Evolutionary conservation across 257 asterid genomes (phyloP), one percentile per base, ranked within the genome.

Genomic region (Oldenlandia corymbosa): DNA sequence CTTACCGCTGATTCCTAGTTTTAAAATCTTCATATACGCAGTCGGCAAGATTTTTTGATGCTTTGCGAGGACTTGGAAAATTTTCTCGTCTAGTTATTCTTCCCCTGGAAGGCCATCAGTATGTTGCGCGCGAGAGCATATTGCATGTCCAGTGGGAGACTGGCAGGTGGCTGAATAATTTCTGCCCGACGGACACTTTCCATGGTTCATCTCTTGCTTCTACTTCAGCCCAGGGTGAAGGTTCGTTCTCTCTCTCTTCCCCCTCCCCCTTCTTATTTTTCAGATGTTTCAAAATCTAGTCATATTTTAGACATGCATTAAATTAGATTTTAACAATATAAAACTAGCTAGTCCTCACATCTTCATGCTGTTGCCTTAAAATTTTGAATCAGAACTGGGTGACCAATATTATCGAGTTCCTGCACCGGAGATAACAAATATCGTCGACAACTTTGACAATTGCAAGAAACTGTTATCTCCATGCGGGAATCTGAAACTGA

Each of bases 91-190:
- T 93, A 11, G 97, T 90, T 48, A 64, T 87, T 71, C 97, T 93
- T 71, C 99, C 99, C 26, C 80, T 75, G 30, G 97, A 93, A 88
- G 87, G 95, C 84, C 99, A 93, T 71, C 86, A 90, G 18, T 93
- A 90, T 83, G 78, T 94, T 71, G 88, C 99, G 67, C 86, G 97
- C 0, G 99, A 93, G 76, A 93, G 99, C 50, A 90, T 93, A 75
- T 85, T 93, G 97, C 97, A 93, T 68, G 86, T 77, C 63, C 97
- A 90, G 66, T 93, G 99, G 97, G 99, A 93, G 85, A 87, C 94
- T 21, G 96, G 90, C 43, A 76, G 94, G 78, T 93, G 99, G 99
- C 83, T 93, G 67, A 88, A 87, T 62, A 85, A 71, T 23, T 82
- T 84, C 69, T 85, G 99, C 42, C 74, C 69, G 58, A 53, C 78